Evolutionary conservation across 768 basidiomycete species (phyloP).

Genomic region (Termitomyces sp.): DNA sequence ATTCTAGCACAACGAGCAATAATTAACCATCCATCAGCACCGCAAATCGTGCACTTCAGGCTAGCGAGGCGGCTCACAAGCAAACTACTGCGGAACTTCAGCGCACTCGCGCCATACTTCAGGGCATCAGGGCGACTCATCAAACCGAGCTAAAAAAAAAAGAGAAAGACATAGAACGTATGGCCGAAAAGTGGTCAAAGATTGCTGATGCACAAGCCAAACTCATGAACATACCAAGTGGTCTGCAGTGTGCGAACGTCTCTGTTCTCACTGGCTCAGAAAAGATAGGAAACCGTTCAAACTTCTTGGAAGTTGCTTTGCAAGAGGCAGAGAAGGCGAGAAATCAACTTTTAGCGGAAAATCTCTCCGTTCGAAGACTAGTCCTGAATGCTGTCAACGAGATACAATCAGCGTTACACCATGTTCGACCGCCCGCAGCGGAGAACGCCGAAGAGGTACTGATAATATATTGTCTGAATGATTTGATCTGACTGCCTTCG

Average conservation of each 20-base stretch:
- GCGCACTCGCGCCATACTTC: conserved; percentile 62
- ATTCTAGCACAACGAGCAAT: background rate
- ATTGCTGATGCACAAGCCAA: conserved; percentile 64
- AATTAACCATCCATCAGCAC: conserved; percentile 28
- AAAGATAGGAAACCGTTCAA: conserved; percentile 42
- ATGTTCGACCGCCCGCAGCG: conserved; percentile 31
- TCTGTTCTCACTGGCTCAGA: conserved; percentile 39
- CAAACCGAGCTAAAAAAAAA: conserved; percentile 72
- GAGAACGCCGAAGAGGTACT: conserved; percentile 45
- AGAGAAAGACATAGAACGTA: conserved; percentile 74
- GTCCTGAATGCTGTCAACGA: conserved; percentile 62
- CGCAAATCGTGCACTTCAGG: conserved; percentile 46
- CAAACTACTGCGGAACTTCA: conserved; percentile 66
- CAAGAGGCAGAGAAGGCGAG: conserved; percentile 70
- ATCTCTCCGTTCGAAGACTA: conserved; percentile 51
- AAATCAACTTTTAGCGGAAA: conserved; percentile 58
- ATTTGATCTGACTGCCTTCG: conserved; percentile 2
- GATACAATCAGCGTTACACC: conserved; percentile 48
- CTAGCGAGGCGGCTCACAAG: conserved; percentile 62
- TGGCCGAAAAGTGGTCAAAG: conserved; percentile 70
- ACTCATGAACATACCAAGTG: conserved; percentile 40
- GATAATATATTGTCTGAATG: conserved; percentile 4
- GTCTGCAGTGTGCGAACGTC: conserved; percentile 50
- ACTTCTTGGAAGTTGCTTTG: conserved; percentile 59
- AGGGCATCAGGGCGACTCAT: conserved; percentile 63